A percentile compares a stretch with the other conserved stretches of the same genome.
These are phyloP conservation scores for Reutealis trisperma DNA, from an alignment of 345 rosid genomes.

Conservation along the genomic window DNA sequence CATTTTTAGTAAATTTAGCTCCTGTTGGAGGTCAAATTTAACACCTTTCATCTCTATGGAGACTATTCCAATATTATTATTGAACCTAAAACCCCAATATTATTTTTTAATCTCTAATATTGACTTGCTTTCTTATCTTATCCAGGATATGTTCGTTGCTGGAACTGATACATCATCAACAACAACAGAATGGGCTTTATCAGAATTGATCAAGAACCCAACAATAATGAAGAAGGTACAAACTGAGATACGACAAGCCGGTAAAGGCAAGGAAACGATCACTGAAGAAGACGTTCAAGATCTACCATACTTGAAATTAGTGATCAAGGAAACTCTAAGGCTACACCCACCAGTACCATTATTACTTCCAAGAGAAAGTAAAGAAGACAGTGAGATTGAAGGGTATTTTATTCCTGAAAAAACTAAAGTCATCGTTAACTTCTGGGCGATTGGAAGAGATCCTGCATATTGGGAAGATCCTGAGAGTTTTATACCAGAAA, in stretches of 20 bases:
- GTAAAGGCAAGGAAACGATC: neutral
- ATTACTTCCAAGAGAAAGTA: slow-evolving; percentile 9
- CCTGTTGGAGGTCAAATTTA: too few species aligned
- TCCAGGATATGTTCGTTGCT: slow-evolving; percentile 6
- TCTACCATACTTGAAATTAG: slow-evolving; percentile 1
- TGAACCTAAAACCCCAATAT: too few species aligned
- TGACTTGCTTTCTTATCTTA: too few species aligned
- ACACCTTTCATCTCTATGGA: too few species aligned
- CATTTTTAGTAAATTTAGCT: too few species aligned
- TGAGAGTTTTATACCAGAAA: slow-evolving; percentile 10
- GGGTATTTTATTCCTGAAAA: slow-evolving; percentile 2
- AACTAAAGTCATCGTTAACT: slow-evolving; percentile 8
- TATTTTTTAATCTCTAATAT: too few species aligned
- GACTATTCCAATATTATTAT: too few species aligned
- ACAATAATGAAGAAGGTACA: slow-evolving; percentile 13
- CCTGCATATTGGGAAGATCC: neutral
- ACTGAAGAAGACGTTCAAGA: slow-evolving; percentile 6
- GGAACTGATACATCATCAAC: slow-evolving; percentile 16
- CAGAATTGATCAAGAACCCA: slow-evolving; percentile 14
- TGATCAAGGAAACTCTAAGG: slow-evolving; percentile 17
- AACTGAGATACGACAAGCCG: neutral
- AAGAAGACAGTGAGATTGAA: neutral
- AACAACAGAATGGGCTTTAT: slow-evolving; percentile 6
- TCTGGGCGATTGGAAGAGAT: slow-evolving; percentile 12
- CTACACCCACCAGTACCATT: slow-evolving; percentile 14